phyloP scores from a whole-genome alignment of 345 rosid species.

The Turritis glabra region DNA sequence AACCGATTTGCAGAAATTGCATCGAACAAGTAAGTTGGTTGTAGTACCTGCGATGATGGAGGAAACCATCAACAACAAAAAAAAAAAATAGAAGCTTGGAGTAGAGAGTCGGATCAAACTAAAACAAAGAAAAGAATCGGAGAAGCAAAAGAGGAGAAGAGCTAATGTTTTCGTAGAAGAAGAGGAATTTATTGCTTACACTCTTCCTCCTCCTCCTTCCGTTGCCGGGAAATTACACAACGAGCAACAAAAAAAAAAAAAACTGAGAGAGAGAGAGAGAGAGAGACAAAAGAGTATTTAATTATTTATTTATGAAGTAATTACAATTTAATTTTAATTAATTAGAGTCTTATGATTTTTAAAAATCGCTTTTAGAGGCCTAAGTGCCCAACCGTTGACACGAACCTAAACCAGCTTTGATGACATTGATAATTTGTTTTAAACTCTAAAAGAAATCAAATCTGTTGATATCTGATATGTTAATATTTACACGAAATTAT shows the following conservation, averaged over 20 bases:
- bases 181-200: constrained; percentile 69
- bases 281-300: too few relatives aligned
- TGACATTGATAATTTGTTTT: background rate
- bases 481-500: too few relatives aligned
- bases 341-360: background rate
- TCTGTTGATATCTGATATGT: background rate
- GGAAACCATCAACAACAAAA: constrained; percentile 32
- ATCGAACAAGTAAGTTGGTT: background rate
- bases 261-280: background rate
- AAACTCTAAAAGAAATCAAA: background rate
- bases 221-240: constrained; percentile 71
- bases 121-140: constrained; percentile 27
- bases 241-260: background rate
- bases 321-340: background rate
- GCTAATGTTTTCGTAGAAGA: constrained; percentile 75
- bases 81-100: background rate
- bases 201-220: constrained; percentile 83
- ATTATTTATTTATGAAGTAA: background rate
- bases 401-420: constrained; percentile 20
- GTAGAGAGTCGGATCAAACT: constrained; percentile 18
- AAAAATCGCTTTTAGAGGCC: too few relatives aligned
- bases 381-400: constrained; percentile 43
- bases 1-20: constrained; percentile 6
- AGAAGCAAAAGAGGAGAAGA: constrained; percentile 34
- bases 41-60: constrained; percentile 23